Evolutionary conservation across 176 grass and related monocot genomes (phyloP).

Genomic region (Pharus latifolius): DNA sequence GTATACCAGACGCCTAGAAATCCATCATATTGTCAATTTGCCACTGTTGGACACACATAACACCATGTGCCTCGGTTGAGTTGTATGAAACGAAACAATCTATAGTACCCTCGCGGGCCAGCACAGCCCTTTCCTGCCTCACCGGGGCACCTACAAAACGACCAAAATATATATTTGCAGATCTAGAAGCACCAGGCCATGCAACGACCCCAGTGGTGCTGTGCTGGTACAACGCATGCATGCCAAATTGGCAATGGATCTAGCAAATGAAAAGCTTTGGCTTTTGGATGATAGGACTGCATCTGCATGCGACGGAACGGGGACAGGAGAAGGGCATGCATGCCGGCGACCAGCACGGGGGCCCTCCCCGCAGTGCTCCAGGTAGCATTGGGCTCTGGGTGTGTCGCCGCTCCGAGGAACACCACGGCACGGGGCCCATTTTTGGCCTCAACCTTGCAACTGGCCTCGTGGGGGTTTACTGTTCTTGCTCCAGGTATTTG

Average conservation of each 20-base stretch:
- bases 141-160: not conserved
- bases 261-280: too few species aligned
- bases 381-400: constrained; percentile 10
- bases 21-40: too few species aligned
- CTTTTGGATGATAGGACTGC: not conserved
- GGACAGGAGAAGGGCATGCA: not conserved
- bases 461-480: not conserved
- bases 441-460: not conserved
- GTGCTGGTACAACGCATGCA: not conserved
- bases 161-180: not conserved
- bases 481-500: not conserved
- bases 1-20: too few species aligned
- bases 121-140: not conserved
- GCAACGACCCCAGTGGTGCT: not conserved
- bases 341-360: not conserved
- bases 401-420: constrained; percentile 18
- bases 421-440: not conserved
- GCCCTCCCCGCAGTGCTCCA: not conserved
- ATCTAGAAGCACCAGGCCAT: not conserved
- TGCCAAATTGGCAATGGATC: not conserved
- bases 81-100: not conserved
- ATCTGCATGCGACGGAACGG: not conserved
- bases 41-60: too few species aligned
- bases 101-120: not conserved
- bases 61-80: not conserved